Conservation (phyloP, 306 rosid species). For the Phaseolus lunatus region DNA sequence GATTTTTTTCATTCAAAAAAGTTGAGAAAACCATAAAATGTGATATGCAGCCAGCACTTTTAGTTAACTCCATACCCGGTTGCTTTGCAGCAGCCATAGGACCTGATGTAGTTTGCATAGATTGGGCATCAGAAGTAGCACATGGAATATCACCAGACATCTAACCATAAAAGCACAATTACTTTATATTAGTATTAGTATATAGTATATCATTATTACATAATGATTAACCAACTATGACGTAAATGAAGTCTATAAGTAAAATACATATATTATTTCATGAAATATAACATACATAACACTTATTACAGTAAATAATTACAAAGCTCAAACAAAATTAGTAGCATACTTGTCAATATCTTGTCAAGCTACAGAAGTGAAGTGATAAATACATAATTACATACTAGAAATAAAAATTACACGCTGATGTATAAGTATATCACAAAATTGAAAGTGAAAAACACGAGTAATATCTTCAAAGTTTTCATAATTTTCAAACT, state of each 20-base stretch:
- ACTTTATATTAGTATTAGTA: background rate
- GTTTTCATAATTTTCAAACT: constrained; percentile 21
- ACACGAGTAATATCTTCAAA: background rate
- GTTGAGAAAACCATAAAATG: constrained; percentile 40
- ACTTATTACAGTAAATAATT: background rate
- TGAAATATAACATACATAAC: constrained; percentile 5
- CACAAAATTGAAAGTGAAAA: constrained; percentile 23
- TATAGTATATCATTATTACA: background rate
- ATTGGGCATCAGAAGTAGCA: constrained; percentile 81
- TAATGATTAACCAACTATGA: background rate
- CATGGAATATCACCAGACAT: constrained; percentile 85
- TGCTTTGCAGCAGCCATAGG: constrained; percentile 66
- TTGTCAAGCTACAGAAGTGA: background rate
- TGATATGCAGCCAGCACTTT: constrained; percentile 21
- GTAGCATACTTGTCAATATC: constrained; percentile 7
- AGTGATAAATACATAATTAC: background rate
- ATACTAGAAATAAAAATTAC: background rate
- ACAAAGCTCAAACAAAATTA: constrained; percentile 17
- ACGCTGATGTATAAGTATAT: background rate
- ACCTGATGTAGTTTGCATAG: constrained; percentile 81
- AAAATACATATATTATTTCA: background rate
- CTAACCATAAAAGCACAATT: constrained; percentile 49
- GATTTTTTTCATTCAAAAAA: constrained; percentile 15
- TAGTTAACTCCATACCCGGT: constrained; percentile 67
- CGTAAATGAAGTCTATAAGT: constrained; percentile 17